Base-by-base conservation (phyloP, 1,284 basidiomycete genomes). In the Papiliotrema fonsecae region DNA sequence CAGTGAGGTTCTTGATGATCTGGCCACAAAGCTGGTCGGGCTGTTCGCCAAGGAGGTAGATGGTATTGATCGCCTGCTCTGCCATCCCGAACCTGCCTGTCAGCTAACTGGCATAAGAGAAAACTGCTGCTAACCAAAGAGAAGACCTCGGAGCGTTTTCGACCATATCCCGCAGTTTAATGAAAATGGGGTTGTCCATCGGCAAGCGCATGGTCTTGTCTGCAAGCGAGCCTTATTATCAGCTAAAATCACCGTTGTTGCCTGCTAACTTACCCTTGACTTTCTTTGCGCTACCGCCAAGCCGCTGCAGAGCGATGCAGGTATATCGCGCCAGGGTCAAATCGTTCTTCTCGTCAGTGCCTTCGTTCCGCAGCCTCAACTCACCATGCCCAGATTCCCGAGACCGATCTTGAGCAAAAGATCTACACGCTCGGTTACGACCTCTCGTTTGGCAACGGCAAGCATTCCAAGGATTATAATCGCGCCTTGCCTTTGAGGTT, bases 401-500 rank as follows among this genome's bases (percentile, higher is more conserved):
- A 98, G 75, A n/a, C 96, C 94, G 39, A 94, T 82, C 67, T 82
- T 86, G 28, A 98, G 79, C 54, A 99, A 80, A 4, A 81, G 77
- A 31, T 97, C 92, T 2, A 96, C 83, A 37, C 84, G 82, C 57
- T 96, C 89, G 1, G 84, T 85, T n/a, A 97, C 82, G 24, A 98
- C 82, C 50, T 83, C 83, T 40, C 86, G 79, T 61, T 82, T 86
- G 0, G 93, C 89, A 9, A 92, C 75, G 1, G 91, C 94, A 27
- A 98, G 77, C 94, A 98, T 98, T 34, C 93, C 88, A 6, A 98
- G 79, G 44, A 97, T 85, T 60, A 96, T 91, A 60, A 97, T 93
- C 0, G 93, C 88, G 0, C 93, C 94, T 49, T 90, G 82, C 26
- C 94, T 80, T 70, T 98, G 94, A 25, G 79, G 78, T 54, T 82